Evolutionary conservation across 768 basidiomycete genomes (phyloP).

Genomic region (Filobasidium floriforme): DNA sequence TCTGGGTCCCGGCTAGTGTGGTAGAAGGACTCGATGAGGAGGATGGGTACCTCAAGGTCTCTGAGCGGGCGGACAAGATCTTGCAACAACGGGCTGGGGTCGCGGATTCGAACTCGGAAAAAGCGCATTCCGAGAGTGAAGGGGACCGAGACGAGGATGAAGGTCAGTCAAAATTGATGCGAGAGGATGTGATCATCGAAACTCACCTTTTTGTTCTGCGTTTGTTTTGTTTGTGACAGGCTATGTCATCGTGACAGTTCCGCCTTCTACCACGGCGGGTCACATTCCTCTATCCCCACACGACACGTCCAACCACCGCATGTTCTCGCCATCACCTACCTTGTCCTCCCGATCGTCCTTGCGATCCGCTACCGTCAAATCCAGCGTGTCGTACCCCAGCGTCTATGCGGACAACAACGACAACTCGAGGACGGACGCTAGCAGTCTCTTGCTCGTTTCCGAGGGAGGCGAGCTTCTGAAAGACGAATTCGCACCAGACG

Average conservation of each 20-base stretch:
- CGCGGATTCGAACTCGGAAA: neutral
- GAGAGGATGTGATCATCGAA: neutral
- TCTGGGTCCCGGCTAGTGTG: slow-evolving; percentile 86
- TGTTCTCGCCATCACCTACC: neutral
- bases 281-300: neutral
- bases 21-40: slow-evolving; percentile 70
- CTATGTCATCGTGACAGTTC: slow-evolving; percentile 36
- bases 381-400: neutral
- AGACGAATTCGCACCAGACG: neutral
- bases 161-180: neutral
- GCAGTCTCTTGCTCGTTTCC: slow-evolving; percentile 2
- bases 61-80: slow-evolving; percentile 51
- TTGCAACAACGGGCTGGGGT: neutral
- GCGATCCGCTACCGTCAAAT: slow-evolving; percentile 7
- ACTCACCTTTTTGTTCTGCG: neutral
- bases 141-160: neutral
- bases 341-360: neutral
- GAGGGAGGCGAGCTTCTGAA: slow-evolving; percentile 1
- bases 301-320: neutral
- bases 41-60: slow-evolving; percentile 81
- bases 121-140: neutral
- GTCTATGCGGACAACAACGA: slow-evolving; percentile 7
- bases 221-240: neutral
- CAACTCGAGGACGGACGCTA: slow-evolving; percentile 4
- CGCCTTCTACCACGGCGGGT: slow-evolving; percentile 68